phyloP scores from a whole-genome alignment of 805 yeast genomes.

The Priceomyces haplophilus region DNA sequence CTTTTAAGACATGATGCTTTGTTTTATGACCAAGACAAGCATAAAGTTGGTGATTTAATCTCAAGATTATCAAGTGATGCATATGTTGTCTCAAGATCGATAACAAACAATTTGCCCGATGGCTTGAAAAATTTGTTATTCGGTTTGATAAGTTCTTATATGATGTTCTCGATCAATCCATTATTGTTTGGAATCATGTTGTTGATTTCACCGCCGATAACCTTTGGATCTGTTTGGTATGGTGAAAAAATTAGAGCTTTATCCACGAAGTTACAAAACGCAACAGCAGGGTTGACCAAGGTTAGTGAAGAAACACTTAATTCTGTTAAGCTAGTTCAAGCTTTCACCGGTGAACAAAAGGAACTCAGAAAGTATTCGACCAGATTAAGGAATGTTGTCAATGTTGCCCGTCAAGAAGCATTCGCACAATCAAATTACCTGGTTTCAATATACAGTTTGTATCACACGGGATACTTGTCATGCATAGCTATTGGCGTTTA shows the following conservation, averaged over 20 bases:
- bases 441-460: conserved; percentile 41
- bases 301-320: conserved; percentile 44
- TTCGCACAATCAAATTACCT: conserved; percentile 43
- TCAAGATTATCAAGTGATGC: conserved; percentile 45
- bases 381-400: conserved; percentile 37
- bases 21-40: conserved; percentile 42
- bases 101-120: conserved; percentile 43
- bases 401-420: conserved; percentile 44
- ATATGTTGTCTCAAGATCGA: conserved; percentile 43
- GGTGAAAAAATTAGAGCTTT: conserved; percentile 42
- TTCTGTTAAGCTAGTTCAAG: conserved; percentile 41
- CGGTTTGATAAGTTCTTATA: conserved; percentile 40
- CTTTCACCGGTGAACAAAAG: conserved; percentile 43
- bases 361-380: conserved; percentile 38
- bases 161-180: conserved; percentile 45
- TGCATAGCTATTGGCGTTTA: conserved; percentile 43
- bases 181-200: conserved; percentile 42
- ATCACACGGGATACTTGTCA: conserved; percentile 42
- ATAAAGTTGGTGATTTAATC: conserved; percentile 46
- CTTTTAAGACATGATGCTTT: conserved; percentile 41
- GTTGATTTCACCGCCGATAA: conserved; percentile 44
- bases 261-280: conserved; percentile 41
- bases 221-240: conserved; percentile 44
- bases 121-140: conserved; percentile 43
- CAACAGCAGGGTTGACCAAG: conserved; percentile 44